Percentiles rank a stretch among this genome's conserved stretches.
These are phyloP conservation scores for Xylariaceae sp. DNA, from an alignment of 2,329 filamentous ascomycete genomes.

Conservation along the genomic window DNA sequence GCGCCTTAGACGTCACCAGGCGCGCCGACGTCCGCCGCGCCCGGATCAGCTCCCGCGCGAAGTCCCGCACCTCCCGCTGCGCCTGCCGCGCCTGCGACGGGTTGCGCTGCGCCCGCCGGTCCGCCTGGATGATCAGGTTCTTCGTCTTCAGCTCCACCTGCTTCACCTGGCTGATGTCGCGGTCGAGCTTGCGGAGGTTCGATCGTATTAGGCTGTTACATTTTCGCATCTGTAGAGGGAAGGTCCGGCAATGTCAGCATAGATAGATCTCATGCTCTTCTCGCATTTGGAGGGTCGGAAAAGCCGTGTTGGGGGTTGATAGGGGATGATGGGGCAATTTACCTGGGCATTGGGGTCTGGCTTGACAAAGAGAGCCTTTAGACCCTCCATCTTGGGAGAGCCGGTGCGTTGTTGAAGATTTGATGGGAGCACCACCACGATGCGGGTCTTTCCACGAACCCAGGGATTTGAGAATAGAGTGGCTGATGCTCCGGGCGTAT, in stretches of 20 bases:
- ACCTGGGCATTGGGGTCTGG: slow-evolving; percentile 94
- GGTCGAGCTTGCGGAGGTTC: slow-evolving; percentile 92
- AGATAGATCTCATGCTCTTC: slow-evolving; percentile 1
- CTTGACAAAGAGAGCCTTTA: slow-evolving; percentile 85
- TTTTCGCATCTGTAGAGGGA: slow-evolving; percentile 75
- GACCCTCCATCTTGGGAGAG: slow-evolving; percentile 71
- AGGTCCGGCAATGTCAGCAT: neutral
- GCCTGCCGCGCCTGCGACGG: slow-evolving; percentile 79
- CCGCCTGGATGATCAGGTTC: slow-evolving; percentile 79
- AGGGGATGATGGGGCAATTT: slow-evolving; percentile 34
- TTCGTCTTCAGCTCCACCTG: slow-evolving; percentile 82
- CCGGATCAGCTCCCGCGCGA: slow-evolving; percentile 84
- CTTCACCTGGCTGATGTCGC: slow-evolving; percentile 81
- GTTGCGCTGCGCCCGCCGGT: slow-evolving; percentile 78
- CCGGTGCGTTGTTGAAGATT: neutral
- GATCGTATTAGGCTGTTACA: slow-evolving; percentile 87
- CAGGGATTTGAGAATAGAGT: slow-evolving; percentile 8
- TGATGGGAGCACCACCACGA: slow-evolving; percentile 11
- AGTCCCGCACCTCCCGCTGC: slow-evolving; percentile 78
- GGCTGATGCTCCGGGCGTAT: too few species aligned
- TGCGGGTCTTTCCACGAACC: slow-evolving; percentile 14
- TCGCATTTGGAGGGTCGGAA: neutral
- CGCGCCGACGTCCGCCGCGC: slow-evolving; percentile 75
- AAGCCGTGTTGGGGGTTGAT: neutral
- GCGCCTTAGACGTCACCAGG: slow-evolving; percentile 84